Evolutionary conservation across 1,139 yeast genomes (phyloP).

Genomic region (Blastobotrys petasosporus): DNA sequence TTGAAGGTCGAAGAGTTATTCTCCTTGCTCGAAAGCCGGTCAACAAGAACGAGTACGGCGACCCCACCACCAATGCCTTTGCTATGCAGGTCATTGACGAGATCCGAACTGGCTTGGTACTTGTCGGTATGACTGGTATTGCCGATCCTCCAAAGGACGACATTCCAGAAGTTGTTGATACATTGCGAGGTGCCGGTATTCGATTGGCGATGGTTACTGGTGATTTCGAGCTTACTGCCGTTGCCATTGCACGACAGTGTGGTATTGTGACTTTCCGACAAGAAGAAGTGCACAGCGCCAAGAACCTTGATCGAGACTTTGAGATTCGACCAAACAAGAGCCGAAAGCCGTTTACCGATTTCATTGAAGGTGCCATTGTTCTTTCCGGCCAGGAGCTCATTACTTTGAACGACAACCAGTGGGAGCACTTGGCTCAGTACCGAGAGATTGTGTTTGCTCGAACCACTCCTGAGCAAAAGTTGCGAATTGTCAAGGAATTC

Average conservation of each 20-base stretch:
- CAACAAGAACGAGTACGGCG: not conserved
- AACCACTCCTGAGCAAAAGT: slow-evolving; percentile 51
- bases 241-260: slow-evolving; percentile 44
- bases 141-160: slow-evolving; percentile 48
- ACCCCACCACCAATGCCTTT: slow-evolving; percentile 21
- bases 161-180: slow-evolving; percentile 38
- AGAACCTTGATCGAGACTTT: not conserved
- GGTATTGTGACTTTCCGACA: slow-evolving; percentile 30
- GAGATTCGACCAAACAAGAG: not conserved
- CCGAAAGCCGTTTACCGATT: not conserved
- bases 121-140: slow-evolving; percentile 45
- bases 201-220: slow-evolving; percentile 51
- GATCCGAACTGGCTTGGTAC: slow-evolving; percentile 20
- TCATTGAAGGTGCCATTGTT: slow-evolving; percentile 25
- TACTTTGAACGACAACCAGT: slow-evolving; percentile 35
- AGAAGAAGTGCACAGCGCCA: slow-evolving; percentile 1
- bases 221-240: slow-evolving; percentile 49
- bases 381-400: slow-evolving; percentile 41
- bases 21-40: slow-evolving; percentile 47
- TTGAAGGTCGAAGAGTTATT: slow-evolving; percentile 59
- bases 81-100: slow-evolving; percentile 39
- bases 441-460: slow-evolving; percentile 47
- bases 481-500: slow-evolving; percentile 45
- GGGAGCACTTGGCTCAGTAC: slow-evolving; percentile 39
- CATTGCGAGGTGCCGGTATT: slow-evolving; percentile 45